phyloP scores from a whole-genome alignment of 1,284 basidiomycete genomes.

The Hortiboletus rubellus region DNA sequence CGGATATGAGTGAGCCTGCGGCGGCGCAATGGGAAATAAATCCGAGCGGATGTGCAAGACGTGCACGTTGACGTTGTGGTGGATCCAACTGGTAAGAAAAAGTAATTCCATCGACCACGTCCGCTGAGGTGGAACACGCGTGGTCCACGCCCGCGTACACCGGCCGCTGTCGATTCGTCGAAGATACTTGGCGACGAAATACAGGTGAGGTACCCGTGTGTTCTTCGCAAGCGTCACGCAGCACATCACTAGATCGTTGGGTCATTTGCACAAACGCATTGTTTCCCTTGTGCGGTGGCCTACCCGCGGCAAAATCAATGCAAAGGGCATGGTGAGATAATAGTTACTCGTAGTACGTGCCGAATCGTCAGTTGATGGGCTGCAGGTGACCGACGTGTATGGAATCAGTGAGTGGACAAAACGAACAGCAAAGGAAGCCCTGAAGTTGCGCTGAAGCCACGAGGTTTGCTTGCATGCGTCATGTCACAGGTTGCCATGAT shows the following conservation, averaged over 20 bases:
- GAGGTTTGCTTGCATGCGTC: no score
- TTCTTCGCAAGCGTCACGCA: neutral
- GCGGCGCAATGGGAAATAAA: conserved; percentile 66
- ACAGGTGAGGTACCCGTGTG: conserved; percentile 43
- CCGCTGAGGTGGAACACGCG: conserved; percentile 67
- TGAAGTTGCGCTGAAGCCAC: no score
- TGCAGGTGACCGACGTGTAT: conserved; percentile 57
- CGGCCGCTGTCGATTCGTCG: conserved; percentile 71
- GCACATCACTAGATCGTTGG: conserved; percentile 63
- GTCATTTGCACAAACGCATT: conserved; percentile 49
- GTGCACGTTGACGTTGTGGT: conserved; percentile 81
- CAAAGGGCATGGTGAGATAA: conserved; percentile 70
- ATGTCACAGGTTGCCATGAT: neutral
- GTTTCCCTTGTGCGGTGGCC: conserved; percentile 51
- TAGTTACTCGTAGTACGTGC: neutral
- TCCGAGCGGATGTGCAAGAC: conserved; percentile 68
- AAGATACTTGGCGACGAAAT: conserved; percentile 87
- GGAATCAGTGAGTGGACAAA: conserved; percentile 78
- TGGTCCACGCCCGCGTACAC: conserved; percentile 63
- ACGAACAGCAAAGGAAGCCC: conserved; percentile 60
- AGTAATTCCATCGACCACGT: conserved; percentile 77
- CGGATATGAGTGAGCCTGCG: conserved; percentile 69
- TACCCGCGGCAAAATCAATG: conserved; percentile 63
- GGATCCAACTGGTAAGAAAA: conserved; percentile 83
- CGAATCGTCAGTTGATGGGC: neutral